Conservation (phyloP, 345 rosid species). For the Physaria fendleri region DNA sequence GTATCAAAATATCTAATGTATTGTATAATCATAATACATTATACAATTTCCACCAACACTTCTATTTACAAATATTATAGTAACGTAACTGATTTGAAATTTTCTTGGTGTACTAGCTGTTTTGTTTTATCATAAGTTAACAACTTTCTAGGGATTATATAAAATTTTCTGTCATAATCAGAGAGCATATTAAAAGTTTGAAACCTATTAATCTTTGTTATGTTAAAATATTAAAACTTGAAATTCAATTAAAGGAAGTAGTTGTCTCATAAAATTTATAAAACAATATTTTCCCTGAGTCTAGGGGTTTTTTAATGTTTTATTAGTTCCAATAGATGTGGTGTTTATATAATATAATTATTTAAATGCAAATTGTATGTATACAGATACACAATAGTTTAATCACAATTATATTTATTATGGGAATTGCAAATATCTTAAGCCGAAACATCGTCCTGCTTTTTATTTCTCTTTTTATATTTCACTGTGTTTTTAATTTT, state of each 20-base stretch:
- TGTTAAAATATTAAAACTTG: background rate
- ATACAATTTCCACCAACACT: too few relatives aligned
- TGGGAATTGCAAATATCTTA: too few relatives aligned
- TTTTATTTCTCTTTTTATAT: too few relatives aligned
- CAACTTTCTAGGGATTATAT: background rate
- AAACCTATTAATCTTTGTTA: background rate
- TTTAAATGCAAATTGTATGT: background rate
- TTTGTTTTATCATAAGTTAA: background rate
- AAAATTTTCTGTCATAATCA: conserved; percentile 7
- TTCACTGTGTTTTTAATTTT: too few relatives aligned
- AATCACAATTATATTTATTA: background rate
- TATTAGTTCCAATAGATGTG: conserved; percentile 1
- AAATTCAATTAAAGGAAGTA: background rate
- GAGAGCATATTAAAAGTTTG: background rate
- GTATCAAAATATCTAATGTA: too few relatives aligned
- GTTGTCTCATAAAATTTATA: background rate
- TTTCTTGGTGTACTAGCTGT: background rate
- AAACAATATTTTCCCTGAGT: background rate
- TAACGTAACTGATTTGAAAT: background rate
- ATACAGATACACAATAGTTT: background rate
- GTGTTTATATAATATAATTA: too few relatives aligned
- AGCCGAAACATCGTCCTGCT: too few relatives aligned
- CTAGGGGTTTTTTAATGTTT: background rate
- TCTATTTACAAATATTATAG: background rate
- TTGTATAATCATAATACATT: too few relatives aligned